Base-by-base conservation (phyloP, 2,329 filamentous ascomycete species). In the Botrytis paeoniae region DNA sequence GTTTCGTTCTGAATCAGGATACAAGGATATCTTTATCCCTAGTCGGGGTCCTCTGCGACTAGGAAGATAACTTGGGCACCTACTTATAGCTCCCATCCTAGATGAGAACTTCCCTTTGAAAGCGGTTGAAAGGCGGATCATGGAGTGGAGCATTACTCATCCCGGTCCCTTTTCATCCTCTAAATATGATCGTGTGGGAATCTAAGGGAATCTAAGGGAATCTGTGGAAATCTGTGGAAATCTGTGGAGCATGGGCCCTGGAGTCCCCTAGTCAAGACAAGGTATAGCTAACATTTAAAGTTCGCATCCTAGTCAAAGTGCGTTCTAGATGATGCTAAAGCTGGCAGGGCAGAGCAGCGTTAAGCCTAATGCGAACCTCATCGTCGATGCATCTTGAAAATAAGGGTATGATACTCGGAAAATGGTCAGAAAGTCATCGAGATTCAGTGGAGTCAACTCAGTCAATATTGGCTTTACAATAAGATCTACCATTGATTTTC, bases 301-400 rank as follows among this genome's bases (percentile, higher is more conserved):
- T 63, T 43, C 18, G 2, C 1, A 22, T 12, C 61, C 61, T 29
- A 8, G 61, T 63, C 22, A 20, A 3, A 63, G 37, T 29, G 16
- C 61, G 61, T 12, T 63, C 61, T 63, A 63, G 61, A 63, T 20
- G 37, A 63, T 63, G 18, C 1, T 29, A 1, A 20, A 20, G 61
- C 37, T 41, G 61, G 43, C 61, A 39, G n/a, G 51, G 51, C 12
- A 18, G 16, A 20, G 3, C 14, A 4, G 16, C 5, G 61, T 39
- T 63, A 63, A 63, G 20, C 61, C 61, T 43, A 63, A 41, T 41
- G 14, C 22, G 18, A 41, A 12, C 25, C 16, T 63, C 61, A 63
- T 63, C 61, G 61, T 62, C 60, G 60, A 63, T 63, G 61, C 61
- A 63, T 10, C 12, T 16, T 18, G 60, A 54, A 54, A 54, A 54